Percentiles rank a stretch among this genome's conserved stretches.
Conservation (phyloP, 164 flowering plant species). For the Paratinospora sagittata region DNA sequence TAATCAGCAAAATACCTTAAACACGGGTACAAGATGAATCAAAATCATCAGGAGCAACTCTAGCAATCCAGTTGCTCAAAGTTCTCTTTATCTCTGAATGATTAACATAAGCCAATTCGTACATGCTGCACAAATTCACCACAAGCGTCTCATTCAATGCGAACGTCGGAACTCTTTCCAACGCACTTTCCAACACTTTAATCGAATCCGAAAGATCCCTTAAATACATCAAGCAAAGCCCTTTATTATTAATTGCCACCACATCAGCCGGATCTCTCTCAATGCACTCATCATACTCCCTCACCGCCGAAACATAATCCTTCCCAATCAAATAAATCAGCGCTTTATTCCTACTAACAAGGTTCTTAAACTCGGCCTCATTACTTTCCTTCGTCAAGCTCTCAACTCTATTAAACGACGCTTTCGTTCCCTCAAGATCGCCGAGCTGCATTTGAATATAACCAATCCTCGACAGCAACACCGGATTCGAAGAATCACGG, state of each 20-base stretch:
- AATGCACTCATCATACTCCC: slow-evolving; percentile 89
- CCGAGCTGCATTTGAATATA: slow-evolving; percentile 81
- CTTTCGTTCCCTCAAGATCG: slow-evolving; percentile 71
- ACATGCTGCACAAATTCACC: slow-evolving; percentile 95
- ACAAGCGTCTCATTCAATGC: slow-evolving; percentile 83
- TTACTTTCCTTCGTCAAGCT: slow-evolving; percentile 26
- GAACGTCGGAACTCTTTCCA: slow-evolving; percentile 77
- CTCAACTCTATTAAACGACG: slow-evolving; percentile 50
- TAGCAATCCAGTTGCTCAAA: slow-evolving; percentile 85
- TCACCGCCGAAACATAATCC: slow-evolving; percentile 91
- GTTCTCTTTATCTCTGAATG: slow-evolving; percentile 84
- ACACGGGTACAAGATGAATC: slow-evolving; percentile 78
- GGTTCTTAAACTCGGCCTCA: slow-evolving; percentile 45
- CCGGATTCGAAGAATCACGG: slow-evolving; percentile 29
- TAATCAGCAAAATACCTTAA: slow-evolving; percentile 49
- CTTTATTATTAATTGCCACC: slow-evolving; percentile 85
- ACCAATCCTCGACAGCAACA: slow-evolving; percentile 64
- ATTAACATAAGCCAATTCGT: slow-evolving; percentile 92
- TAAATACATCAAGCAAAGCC: slow-evolving; percentile 92
- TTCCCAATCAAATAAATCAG: slow-evolving; percentile 72
- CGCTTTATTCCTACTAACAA: slow-evolving; percentile 74
- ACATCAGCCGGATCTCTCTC: slow-evolving; percentile 71
- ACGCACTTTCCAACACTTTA: slow-evolving; percentile 80
- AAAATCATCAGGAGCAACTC: slow-evolving; percentile 98
- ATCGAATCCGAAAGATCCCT: slow-evolving; percentile 91